Evolutionary conservation across 768 basidiomycete genomes (phyloP).

Genomic region (Boletellus sp.): DNA sequence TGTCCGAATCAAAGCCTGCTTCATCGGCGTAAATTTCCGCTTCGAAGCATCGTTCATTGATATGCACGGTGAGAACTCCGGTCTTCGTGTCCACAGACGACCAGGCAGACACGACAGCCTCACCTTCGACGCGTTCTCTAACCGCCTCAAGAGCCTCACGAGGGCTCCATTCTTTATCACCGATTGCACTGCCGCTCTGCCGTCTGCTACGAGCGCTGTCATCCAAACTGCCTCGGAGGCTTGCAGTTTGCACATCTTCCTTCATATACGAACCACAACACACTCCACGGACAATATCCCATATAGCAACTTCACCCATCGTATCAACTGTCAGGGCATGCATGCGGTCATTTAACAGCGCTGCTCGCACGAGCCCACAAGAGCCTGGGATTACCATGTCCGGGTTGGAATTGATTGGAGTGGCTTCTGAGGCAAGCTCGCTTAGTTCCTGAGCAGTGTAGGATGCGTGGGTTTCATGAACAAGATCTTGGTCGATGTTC

Average conservation of each 20-base stretch:
- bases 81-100: conserved; percentile 85
- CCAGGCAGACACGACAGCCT: conserved; percentile 84
- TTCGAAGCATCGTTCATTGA: conserved; percentile 88
- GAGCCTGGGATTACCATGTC: conserved; percentile 74
- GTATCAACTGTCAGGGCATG: conserved; percentile 92
- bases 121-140: conserved; percentile 89
- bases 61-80: conserved; percentile 81
- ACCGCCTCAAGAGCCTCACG: conserved; percentile 85
- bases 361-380: conserved; percentile 75
- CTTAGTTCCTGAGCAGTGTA: conserved; percentile 63
- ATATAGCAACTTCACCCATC: conserved; percentile 81
- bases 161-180: conserved; percentile 57
- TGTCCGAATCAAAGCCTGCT: conserved; percentile 62
- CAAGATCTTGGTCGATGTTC: conserved; percentile 27
- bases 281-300: conserved; percentile 80
- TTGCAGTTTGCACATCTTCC: conserved; percentile 63
- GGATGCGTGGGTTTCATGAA: conserved; percentile 41
- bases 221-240: conserved; percentile 43
- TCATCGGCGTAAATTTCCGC: conserved; percentile 96
- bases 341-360: conserved; percentile 82
- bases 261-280: conserved; percentile 70
- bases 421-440: conserved; percentile 80
- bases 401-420: conserved; percentile 49
- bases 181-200: conserved; percentile 29
- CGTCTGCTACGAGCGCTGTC: conserved; percentile 34